Evolutionary conservation across 164 flowering plant genomes (phyloP).

Genomic region (Dillenia turbinata): DNA sequence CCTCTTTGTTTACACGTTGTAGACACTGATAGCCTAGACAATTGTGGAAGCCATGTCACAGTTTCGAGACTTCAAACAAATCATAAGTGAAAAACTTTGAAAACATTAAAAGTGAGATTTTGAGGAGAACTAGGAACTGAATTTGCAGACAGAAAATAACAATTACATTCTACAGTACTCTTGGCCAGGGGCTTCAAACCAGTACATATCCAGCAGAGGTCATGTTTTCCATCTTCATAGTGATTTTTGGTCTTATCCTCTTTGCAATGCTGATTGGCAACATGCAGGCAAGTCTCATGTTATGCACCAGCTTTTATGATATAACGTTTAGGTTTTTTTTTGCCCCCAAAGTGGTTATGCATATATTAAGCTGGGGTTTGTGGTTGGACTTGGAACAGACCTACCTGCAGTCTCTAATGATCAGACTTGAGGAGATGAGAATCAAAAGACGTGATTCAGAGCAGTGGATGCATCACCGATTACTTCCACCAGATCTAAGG

Average conservation of each 20-base stretch:
- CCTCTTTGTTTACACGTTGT: too few species aligned
- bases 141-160: too few species aligned
- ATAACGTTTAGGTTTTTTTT: background rate
- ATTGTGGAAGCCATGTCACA: too few species aligned
- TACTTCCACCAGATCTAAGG: constrained; percentile 51
- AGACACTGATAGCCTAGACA: too few species aligned
- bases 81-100: too few species aligned
- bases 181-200: constrained; percentile 64
- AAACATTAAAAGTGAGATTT: too few species aligned
- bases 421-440: constrained; percentile 67
- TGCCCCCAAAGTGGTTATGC: background rate
- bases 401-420: constrained; percentile 50
- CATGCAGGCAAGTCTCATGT: constrained; percentile 40
- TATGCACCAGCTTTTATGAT: background rate
- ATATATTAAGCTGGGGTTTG: too few species aligned
- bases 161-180: constrained; percentile 35
- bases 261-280: constrained; percentile 67
- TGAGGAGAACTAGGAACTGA: too few species aligned
- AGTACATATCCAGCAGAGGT: constrained; percentile 56
- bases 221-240: constrained; percentile 46
- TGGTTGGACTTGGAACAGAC: constrained; percentile 33
- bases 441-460: constrained; percentile 63
- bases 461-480: constrained; percentile 74
- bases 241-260: constrained; percentile 55
- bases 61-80: too few species aligned